Conservation (phyloP, 1,139 yeast genomes). For the Blastobotrys capitulatus region DNA sequence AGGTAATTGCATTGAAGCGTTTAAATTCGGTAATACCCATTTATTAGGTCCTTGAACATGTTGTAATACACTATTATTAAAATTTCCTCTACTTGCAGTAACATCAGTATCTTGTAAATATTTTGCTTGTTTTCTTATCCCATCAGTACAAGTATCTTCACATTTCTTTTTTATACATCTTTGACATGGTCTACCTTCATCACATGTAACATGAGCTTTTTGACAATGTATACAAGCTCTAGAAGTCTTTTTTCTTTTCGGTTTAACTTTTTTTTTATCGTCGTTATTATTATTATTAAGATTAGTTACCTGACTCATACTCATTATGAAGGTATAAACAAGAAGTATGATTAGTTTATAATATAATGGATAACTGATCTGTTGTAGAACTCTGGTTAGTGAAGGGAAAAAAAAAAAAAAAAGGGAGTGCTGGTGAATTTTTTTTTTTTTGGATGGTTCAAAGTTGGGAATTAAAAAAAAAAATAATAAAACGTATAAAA, state of each 20-base stretch:
- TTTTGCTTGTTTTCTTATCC: slow-evolving; percentile 80
- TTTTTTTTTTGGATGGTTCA: no score
- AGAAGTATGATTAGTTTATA: no score
- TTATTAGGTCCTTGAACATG: not conserved
- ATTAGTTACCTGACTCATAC: not conserved
- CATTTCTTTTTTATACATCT: slow-evolving; percentile 71
- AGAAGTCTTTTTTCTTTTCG: slow-evolving; percentile 53
- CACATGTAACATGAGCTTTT: slow-evolving; percentile 86
- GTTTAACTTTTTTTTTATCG: not conserved
- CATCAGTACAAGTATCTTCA: slow-evolving; percentile 71
- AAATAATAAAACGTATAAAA: no score
- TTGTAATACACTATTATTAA: not conserved
- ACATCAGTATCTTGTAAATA: slow-evolving; percentile 42
- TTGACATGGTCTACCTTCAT: slow-evolving; percentile 67
- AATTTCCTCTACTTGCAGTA: not conserved
- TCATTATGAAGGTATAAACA: no score
- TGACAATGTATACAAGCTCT: slow-evolving; percentile 93
- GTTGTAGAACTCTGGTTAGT: no score
- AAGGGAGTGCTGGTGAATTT: no score
- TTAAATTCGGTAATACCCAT: slow-evolving; percentile 7
- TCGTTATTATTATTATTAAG: no score
- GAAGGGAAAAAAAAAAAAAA: no score
- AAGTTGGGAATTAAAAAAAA: no score
- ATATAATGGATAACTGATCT: no score
- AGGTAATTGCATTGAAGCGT: slow-evolving; percentile 15